Base-by-base conservation (phyloP, 2,329 filamentous ascomycete genomes). In the Setomelanomma holmii region DNA sequence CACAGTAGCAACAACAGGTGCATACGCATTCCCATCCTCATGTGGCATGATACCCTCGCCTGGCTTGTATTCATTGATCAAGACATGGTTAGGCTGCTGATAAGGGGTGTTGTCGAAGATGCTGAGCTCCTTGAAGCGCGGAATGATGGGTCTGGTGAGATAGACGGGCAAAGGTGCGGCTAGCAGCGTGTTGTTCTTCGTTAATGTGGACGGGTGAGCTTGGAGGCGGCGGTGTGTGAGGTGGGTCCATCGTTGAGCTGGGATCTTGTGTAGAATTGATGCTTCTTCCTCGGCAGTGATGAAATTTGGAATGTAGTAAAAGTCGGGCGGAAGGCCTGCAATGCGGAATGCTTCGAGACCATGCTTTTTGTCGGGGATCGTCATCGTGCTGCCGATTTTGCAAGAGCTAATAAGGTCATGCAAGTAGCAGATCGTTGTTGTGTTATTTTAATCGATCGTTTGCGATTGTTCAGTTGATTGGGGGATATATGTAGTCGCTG, bases 21-120 rank as follows among this genome's bases (percentile, higher is more conserved):
- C 84, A 71, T 99, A 99, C 8, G 93, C 91, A 7, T 84, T 78
- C 1, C 93, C 95, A 73, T 99, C 93, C 80, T 97, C 95, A 73
- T 98, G 93, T 40, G 93, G 88, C 90, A 97, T 96, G 61, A 98
- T 98, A n/a, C 93, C 93, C 57, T 96, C 85, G 1, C 90, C 91
- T 0, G 90, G 86, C 1, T 82, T 82, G 73, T 98, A 99, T 73
- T 97, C 93, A 69, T 99, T 99, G 63, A 98, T 86, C 33, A 98
- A 81, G 40, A 96, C 91, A 76, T 98, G 95, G 66, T 98, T 99
- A 2, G 93, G 91, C 4, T 79, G 81, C 16, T 79, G 66, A 68
- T 98, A 93, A 4, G 90, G 90, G 44, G 92, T 90, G 17, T 80
- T 71, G 2, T 71, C 56, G 67, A 88, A 89, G 11, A 87, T 76